Conservation (phyloP, 441 rosid genomes). For the Pelargonium myrrhifolium region DNA sequence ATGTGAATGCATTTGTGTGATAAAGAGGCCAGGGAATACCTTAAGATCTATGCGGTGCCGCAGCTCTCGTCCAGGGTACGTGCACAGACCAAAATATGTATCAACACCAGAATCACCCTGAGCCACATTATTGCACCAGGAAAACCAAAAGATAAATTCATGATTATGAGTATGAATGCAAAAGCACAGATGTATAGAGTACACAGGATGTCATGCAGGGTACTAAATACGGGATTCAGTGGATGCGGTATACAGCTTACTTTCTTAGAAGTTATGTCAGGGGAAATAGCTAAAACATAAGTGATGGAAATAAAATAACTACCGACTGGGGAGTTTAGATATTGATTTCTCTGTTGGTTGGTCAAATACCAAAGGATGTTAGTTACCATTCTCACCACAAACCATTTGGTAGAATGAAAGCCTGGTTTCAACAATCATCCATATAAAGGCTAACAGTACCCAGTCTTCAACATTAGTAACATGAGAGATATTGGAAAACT, state of each 20-base stretch:
- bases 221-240: too few species aligned
- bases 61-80: conserved; percentile 75
- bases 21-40: conserved; percentile 31
- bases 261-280: too few species aligned
- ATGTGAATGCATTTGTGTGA: not conserved
- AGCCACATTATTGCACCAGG: conserved; percentile 2
- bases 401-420: not conserved
- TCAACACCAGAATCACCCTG: conserved; percentile 90
- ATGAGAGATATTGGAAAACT: not conserved
- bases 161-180: not conserved
- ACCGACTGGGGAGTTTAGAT: too few species aligned
- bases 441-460: not conserved
- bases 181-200: too few species aligned
- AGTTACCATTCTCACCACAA: not conserved
- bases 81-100: conserved; percentile 84
- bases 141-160: not conserved
- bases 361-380: not conserved
- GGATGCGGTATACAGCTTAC: too few species aligned
- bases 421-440: not conserved
- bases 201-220: too few species aligned
- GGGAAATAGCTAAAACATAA: too few species aligned
- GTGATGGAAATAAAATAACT: too few species aligned
- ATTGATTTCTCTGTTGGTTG: not conserved
- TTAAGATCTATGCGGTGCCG: conserved; percentile 81
- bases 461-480: not conserved